phyloP scores from a whole-genome alignment of 257 asterid genomes.

The Forsythia viridissima region DNA sequence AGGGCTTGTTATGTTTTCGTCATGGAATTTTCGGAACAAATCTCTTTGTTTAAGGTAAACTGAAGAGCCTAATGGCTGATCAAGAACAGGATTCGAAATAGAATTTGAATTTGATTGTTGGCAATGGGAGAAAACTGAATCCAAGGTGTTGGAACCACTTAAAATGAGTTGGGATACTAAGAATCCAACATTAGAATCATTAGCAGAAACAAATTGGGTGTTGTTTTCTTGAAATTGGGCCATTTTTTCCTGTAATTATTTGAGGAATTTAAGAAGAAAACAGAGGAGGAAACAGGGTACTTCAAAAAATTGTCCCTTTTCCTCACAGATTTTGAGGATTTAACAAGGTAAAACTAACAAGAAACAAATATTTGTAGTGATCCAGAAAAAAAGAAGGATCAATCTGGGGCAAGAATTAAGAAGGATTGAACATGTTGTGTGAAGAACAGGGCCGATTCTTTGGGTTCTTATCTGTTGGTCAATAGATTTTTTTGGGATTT shows the following conservation, averaged over 20 bases:
- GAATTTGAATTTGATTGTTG: constrained; percentile 25
- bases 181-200: constrained; percentile 36
- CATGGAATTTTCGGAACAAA: constrained; percentile 41
- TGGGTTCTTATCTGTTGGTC: constrained; percentile 17
- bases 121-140: constrained; percentile 58
- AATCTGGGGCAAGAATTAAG: background rate
- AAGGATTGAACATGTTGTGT: background rate
- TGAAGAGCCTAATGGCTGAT: constrained; percentile 54
- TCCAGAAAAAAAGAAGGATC: constrained; percentile 11
- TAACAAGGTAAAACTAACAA: background rate
- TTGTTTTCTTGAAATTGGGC: constrained; percentile 25
- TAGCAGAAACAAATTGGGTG: constrained; percentile 20
- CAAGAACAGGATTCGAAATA: constrained; percentile 25
- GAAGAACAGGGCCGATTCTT: background rate
- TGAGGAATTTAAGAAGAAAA: background rate
- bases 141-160: constrained; percentile 55
- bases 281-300: constrained; percentile 28
- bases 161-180: constrained; percentile 57
- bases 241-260: constrained; percentile 30
- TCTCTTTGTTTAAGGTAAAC: constrained; percentile 64
- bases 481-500: constrained; percentile 14
- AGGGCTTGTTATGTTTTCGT: constrained; percentile 16
- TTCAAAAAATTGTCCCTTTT: constrained; percentile 23
- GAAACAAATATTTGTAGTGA: background rate
- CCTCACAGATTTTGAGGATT: background rate